Base-by-base conservation (phyloP, 1,139 yeast species). In the Geotrichum phurueaensis region DNA sequence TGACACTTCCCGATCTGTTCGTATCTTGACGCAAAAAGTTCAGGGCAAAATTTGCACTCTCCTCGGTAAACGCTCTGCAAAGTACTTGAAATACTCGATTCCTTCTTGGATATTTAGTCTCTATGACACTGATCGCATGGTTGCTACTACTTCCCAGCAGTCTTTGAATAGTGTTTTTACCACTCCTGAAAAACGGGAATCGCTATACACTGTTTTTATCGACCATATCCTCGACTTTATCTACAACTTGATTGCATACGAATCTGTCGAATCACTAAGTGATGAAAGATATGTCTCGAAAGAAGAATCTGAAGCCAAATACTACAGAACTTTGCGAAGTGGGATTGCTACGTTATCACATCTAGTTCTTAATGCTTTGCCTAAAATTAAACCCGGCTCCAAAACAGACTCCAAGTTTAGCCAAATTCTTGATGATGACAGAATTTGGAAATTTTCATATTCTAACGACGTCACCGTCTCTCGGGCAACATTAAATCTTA, bases 101-200 rank as follows among this genome's bases (percentile, higher is more conserved):
- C 94, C 96, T 0, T 75, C 87, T 0, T 84, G 96, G 85, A 69
- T 90, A 6, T 79, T 84, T 55, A 96, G 96, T 0, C 69, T 80
- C 1, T 86, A 79, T 68, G 98, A 92, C 68, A 70, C 79, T 1
- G 97, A 91, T 66, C 74, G 83, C 56, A 68, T 79, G 3, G 94
- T 88, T 0, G 76, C 86, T 0, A 74, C 73, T 31, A 73, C 84
- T 0, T 81, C 90, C n/a, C 68, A 70, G 36, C 73, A 76, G 29
- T 75, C 82, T 10, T 71, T 90, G 45, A 71, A 77, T 23, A 71
- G 71, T 7, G 80, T 88, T 10, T 89, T 91, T 71, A 83, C 83
- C 23, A 76, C 80, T 56, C 84, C 74, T n/a, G 79, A 76, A 10
- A 88, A 86, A 69, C 77, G 86, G 25, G 78, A 79, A 51, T 81